phyloP scores from a whole-genome alignment of 805 yeast genomes.

The Candida arabinofermentans region DNA sequence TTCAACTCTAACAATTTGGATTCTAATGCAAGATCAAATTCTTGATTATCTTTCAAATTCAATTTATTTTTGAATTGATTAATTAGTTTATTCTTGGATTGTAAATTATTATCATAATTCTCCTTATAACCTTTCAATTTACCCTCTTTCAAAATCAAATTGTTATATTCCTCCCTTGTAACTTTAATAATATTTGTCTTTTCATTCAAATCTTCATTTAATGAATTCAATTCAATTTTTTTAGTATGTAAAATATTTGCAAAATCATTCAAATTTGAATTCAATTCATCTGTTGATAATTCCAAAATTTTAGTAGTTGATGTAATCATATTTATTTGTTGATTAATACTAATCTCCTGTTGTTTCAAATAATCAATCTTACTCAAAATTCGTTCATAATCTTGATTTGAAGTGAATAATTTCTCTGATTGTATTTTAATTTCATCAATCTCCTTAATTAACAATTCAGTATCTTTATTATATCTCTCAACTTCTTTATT shows the following conservation, averaged over 20 bases:
- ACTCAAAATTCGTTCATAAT: conserved; percentile 69
- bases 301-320: conserved; percentile 42
- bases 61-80: conserved; percentile 5
- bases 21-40: conserved; percentile 10
- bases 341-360: conserved; percentile 39
- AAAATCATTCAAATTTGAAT: conserved; percentile 39
- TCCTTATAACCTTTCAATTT: conserved; percentile 38
- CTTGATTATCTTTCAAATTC: conserved; percentile 1
- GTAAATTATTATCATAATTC: conserved; percentile 19
- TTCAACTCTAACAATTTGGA: conserved; percentile 3
- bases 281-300: conserved; percentile 40
- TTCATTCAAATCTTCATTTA: conserved; percentile 17
- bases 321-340: conserved; percentile 51
- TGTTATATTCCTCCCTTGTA: conserved; percentile 32
- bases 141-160: conserved; percentile 49
- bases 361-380: conserved; percentile 55
- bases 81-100: conserved; percentile 10
- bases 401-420: conserved; percentile 73
- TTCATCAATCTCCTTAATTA: conserved; percentile 47
- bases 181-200: conserved; percentile 5
- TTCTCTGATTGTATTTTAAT: conserved; percentile 56
- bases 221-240: conserved; percentile 13
- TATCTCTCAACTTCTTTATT: conserved; percentile 40
- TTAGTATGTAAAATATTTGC: conserved; percentile 25
- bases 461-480: conserved; percentile 42